A percentile compares a stretch with the other conserved stretches of the same genome.
These are phyloP conservation scores for Suhomyces emberorum DNA, from an alignment of 805 yeast species.

Conservation along the genomic window DNA sequence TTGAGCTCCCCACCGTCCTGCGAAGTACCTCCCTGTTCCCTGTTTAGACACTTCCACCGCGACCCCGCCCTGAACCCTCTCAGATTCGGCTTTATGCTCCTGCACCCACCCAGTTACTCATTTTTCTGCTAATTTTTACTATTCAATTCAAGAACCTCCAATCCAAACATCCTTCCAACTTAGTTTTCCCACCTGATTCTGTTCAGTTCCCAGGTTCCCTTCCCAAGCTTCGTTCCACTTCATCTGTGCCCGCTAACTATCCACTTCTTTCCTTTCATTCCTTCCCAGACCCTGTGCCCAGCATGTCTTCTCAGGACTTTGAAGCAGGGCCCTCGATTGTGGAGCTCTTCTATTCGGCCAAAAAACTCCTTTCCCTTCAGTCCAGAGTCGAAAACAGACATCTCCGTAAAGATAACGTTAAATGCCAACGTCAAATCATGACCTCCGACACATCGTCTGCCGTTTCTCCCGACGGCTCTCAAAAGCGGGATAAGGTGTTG, in stretches of 20 bases:
- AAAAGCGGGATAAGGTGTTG: conserved; percentile 21
- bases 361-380: conserved; percentile 35
- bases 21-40: too few species aligned
- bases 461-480: not conserved
- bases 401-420: conserved; percentile 30
- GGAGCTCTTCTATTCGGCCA: conserved; percentile 42
- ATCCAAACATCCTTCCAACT: too few species aligned
- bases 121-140: not conserved
- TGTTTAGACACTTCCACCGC: too few species aligned
- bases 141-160: too few species aligned
- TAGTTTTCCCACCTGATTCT: too few species aligned
- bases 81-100: too few species aligned
- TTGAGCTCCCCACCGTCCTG: too few species aligned
- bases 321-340: conserved; percentile 33
- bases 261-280: not conserved
- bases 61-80: too few species aligned
- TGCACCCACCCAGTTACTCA: not conserved
- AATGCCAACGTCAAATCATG: conserved; percentile 18
- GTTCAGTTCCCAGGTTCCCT: too few species aligned
- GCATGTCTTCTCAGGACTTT: conserved; percentile 9
- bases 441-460: not conserved
- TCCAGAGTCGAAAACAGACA: conserved; percentile 40
- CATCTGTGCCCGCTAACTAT: too few species aligned
- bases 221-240: too few species aligned
- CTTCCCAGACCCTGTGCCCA: too few species aligned